Conservation (phyloP, 2,329 filamentous ascomycete genomes). For the Talaromyces sp. region DNA sequence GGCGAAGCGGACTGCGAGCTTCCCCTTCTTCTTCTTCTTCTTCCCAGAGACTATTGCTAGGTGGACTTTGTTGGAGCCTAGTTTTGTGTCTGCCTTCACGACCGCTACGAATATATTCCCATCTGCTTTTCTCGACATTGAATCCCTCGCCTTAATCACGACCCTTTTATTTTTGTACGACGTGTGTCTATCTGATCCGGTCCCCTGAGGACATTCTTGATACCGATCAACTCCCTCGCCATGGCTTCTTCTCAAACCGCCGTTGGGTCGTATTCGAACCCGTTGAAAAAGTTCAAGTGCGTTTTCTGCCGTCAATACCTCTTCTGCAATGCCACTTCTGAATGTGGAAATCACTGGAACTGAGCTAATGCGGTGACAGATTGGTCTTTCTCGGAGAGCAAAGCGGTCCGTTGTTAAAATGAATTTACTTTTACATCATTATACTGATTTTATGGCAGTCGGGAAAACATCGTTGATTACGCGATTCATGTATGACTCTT, state of each 20-base stretch:
- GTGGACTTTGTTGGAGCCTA: neutral
- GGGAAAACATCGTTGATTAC: slow-evolving; percentile 99
- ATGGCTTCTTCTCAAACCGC: slow-evolving; percentile 70
- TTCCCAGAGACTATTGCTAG: neutral
- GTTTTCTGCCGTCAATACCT: slow-evolving; percentile 14
- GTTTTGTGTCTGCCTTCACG: slow-evolving; percentile 6
- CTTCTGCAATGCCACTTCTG: neutral
- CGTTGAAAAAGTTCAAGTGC: slow-evolving; percentile 99
- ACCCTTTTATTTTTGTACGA: neutral
- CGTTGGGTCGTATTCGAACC: slow-evolving; percentile 92
- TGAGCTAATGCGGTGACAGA: slow-evolving; percentile 48
- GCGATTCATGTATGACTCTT: slow-evolving; percentile 99
- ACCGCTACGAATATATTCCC: slow-evolving; percentile 11
- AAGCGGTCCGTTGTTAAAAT: slow-evolving; percentile 64
- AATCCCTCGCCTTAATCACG: neutral
- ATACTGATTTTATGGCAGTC: slow-evolving; percentile 53
- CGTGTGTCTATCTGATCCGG: slow-evolving; percentile 7
- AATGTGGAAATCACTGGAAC: neutral
- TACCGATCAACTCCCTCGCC: slow-evolving; percentile 30
- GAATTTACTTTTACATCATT: slow-evolving; percentile 2
- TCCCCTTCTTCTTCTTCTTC: neutral
- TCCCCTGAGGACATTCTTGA: slow-evolving; percentile 26
- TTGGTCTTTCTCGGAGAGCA: slow-evolving; percentile 97
- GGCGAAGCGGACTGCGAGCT: neutral
- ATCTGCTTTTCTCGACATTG: neutral